A percentile compares a stretch with the other conserved stretches of the same genome.
Evolutionary conservation across 2,329 filamentous ascomycete species (phyloP).

Genomic region (Stemphylium vesicarium): DNA sequence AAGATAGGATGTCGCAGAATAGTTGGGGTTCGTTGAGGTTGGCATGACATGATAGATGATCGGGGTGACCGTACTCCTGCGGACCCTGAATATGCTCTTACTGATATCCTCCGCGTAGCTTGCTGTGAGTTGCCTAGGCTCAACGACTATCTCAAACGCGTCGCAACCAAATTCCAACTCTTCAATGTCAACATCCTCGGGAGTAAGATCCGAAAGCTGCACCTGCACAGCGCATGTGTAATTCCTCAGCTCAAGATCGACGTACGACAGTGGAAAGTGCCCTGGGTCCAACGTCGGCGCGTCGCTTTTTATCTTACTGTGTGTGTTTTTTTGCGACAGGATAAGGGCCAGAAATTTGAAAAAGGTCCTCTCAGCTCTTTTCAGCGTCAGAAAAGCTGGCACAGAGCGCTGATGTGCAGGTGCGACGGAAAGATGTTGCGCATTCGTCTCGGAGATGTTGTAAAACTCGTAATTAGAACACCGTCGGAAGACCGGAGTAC

Average conservation of each 20-base stretch:
- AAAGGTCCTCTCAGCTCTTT: slow-evolving; percentile 71
- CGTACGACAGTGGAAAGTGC: slow-evolving; percentile 65
- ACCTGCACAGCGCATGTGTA: slow-evolving; percentile 73
- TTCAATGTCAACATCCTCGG: slow-evolving; percentile 65
- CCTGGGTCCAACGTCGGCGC: slow-evolving; percentile 65
- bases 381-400: slow-evolving; percentile 69
- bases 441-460: slow-evolving; percentile 67
- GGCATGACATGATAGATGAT: slow-evolving; percentile 50
- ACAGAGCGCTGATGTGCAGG: slow-evolving; percentile 45
- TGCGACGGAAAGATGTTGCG: slow-evolving; percentile 25
- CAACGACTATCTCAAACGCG: slow-evolving; percentile 68
- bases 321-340: slow-evolving; percentile 57
- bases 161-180: slow-evolving; percentile 70
- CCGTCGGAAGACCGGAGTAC: slow-evolving; percentile 64
- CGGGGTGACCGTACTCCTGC: slow-evolving; percentile 64
- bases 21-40: slow-evolving; percentile 26
- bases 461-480: slow-evolving; percentile 79
- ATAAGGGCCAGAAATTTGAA: slow-evolving; percentile 70
- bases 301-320: slow-evolving; percentile 17
- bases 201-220: slow-evolving; percentile 63
- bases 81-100: slow-evolving; percentile 63
- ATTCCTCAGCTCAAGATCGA: slow-evolving; percentile 64
- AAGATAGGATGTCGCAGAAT: slow-evolving; percentile 54
- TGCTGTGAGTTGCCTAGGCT: slow-evolving; percentile 36
- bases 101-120: slow-evolving; percentile 57